phyloP scores from a whole-genome alignment of 129 eudicot species.

The Pseudognaphalium luteoalbum region DNA sequence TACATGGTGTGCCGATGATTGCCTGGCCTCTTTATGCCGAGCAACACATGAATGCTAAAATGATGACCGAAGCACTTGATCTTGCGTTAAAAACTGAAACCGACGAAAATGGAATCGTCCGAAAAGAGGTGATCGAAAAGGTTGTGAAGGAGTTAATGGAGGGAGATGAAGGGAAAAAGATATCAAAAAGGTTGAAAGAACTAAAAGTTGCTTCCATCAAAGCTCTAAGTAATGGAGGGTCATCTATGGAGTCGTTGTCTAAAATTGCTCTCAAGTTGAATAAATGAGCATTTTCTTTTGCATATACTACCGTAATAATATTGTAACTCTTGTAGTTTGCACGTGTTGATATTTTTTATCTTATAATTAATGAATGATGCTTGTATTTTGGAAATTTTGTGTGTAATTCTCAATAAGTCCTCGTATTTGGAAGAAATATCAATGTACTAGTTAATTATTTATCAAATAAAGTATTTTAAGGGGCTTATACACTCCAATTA shows the following conservation, averaged over 20 bases:
- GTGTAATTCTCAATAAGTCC: no score
- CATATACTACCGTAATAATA: no score
- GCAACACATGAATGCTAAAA: slow-evolving; percentile 44
- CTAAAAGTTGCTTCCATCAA: slow-evolving; percentile 29
- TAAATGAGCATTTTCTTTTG: not conserved
- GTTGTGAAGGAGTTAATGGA: slow-evolving; percentile 36
- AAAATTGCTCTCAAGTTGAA: slow-evolving; percentile 34
- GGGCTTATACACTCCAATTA: no score
- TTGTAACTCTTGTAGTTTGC: no score
- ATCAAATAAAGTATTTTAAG: no score
- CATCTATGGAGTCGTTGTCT: slow-evolving; percentile 37
- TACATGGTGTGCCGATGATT: slow-evolving; percentile 47
- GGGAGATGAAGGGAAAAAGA: slow-evolving; percentile 37
- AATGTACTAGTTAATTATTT: no score
- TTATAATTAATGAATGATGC: no score
- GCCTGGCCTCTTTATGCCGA: slow-evolving; percentile 58
- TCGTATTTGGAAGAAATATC: no score
- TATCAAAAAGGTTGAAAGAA: slow-evolving; percentile 30
- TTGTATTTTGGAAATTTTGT: no score
- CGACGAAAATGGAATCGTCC: slow-evolving; percentile 23
- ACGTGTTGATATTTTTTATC: no score
- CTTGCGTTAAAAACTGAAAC: slow-evolving; percentile 36
- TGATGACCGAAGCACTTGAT: slow-evolving; percentile 30
- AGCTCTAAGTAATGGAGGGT: slow-evolving; percentile 38
- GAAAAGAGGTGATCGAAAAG: slow-evolving; percentile 25